Conservation (phyloP, 2,329 filamentous ascomycete genomes). For the Fusarium ambrosium region DNA sequence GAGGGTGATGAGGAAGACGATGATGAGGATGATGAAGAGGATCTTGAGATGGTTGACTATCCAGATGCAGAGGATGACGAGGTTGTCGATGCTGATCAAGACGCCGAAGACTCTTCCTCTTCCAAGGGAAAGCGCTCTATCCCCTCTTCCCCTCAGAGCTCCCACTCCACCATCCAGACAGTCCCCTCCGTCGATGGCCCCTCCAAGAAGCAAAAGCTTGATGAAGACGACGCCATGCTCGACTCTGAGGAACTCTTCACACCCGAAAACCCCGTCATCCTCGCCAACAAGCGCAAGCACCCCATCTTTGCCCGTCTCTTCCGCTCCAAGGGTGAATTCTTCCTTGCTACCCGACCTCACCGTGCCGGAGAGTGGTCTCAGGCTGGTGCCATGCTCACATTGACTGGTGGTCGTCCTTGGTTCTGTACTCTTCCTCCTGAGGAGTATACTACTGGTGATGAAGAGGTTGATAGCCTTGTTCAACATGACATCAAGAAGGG, state of each 20-base stretch:
- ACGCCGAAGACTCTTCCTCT: constrained; percentile 26
- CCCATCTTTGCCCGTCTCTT: constrained; percentile 68
- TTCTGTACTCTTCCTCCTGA: constrained; percentile 71
- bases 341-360: constrained; percentile 69
- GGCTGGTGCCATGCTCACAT: constrained; percentile 73
- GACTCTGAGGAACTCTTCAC: constrained; percentile 49
- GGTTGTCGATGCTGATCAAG: constrained; percentile 3
- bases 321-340: constrained; percentile 74
- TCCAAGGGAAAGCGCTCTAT: constrained; percentile 32
- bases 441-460: constrained; percentile 63
- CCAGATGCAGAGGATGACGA: constrained; percentile 30
- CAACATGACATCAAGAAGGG: constrained; percentile 64
- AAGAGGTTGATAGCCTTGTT: constrained; percentile 62
- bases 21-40: constrained; percentile 48
- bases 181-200: constrained; percentile 34
- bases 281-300: constrained; percentile 68
- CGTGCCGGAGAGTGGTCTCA: constrained; percentile 73
- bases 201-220: constrained; percentile 29
- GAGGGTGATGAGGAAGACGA: constrained; percentile 50
- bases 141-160: constrained; percentile 41
- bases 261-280: constrained; percentile 59
- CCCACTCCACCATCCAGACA: constrained; percentile 41
- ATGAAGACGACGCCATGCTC: constrained; percentile 34
- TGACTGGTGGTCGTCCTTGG: constrained; percentile 68
- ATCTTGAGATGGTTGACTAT: constrained; percentile 39